phyloP scores from a whole-genome alignment of 306 rosid species.

The Datisca glomerata region DNA sequence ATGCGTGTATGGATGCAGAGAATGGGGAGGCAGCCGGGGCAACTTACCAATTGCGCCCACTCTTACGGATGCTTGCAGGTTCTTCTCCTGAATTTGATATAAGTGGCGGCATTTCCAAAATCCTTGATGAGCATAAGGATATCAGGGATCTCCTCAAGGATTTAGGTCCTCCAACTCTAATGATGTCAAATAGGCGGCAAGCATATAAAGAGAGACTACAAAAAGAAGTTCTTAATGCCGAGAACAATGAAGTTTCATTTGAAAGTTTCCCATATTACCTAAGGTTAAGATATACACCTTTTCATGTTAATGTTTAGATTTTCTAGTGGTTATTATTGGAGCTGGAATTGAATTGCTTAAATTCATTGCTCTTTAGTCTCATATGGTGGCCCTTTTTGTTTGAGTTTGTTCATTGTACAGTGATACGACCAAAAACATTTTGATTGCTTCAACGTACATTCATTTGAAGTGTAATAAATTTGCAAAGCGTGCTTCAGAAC shows the following conservation, averaged over 20 bases:
- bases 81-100: constrained; percentile 51
- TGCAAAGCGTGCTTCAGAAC: constrained; percentile 57
- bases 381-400: constrained; percentile 1
- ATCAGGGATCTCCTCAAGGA: constrained; percentile 53
- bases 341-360: neutral
- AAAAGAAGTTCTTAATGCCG: constrained; percentile 51
- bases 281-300: constrained; percentile 38
- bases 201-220: constrained; percentile 60
- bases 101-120: constrained; percentile 48
- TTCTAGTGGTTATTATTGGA: neutral
- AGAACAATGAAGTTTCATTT: constrained; percentile 56
- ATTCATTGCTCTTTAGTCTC: neutral
- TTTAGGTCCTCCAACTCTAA: constrained; percentile 34
- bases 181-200: constrained; percentile 51
- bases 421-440: constrained; percentile 69
- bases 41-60: constrained; percentile 39
- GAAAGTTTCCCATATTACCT: constrained; percentile 87
- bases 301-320: neutral
- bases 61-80: constrained; percentile 45
- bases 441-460: constrained; percentile 63
- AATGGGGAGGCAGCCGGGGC: constrained; percentile 37
- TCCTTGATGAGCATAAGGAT: constrained; percentile 53
- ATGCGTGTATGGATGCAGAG: constrained; percentile 34
- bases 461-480: constrained; percentile 70
- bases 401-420: constrained; percentile 31